Base-by-base conservation (phyloP, 1,284 basidiomycete species). In the Cutaneotrichosporon dermatis region DNA sequence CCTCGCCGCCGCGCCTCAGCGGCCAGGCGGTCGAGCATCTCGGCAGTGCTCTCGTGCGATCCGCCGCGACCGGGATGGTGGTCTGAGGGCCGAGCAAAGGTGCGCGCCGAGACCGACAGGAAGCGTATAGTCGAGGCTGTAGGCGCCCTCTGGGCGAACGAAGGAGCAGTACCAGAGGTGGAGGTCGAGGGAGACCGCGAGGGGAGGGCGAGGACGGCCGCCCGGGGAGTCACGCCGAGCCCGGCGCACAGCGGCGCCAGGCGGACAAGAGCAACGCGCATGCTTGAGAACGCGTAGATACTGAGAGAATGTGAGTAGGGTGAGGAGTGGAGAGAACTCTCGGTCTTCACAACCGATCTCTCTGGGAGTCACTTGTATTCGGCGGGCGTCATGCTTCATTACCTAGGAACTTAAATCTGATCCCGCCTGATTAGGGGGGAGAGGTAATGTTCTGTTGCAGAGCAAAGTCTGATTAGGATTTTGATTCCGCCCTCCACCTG, bases 11-110 rank as follows among this genome's bases (percentile, higher is more conserved):
- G 45, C 5, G 69, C 67, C 36, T 68, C 65, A 6, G 58, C 39
- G 40, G 63, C 62, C 2, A 69, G 61, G 1, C 66, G 57, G 57
- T 69, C 61, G 25, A 74, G 62, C 42, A 71, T 60, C 52, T 74
- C 70, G 9, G 64, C 51, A 4, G 68, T 66, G 1, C 58, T 62
- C 59, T 60, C 63, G 6, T 53, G 53, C 15, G 42, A 25, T 40
- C 46, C 41, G 33, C 44, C 40, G 36, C 55, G 52, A 6, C 48
- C 53, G 3, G 43, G 56, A 37, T 52, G 49, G 44, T 51, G 15
- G 15, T 51, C 39, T 8, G 10, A 16, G 15, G 49, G 49, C 15
- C 49, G 49, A 10, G 50, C 37, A 10, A 51, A 33, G 39, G 16
- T 9, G 11, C 39, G 50, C 16, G 37, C 15, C 15, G 50, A 51